Base-by-base conservation (phyloP, 176 grass and related monocot genomes). In the Ensete glaucum region DNA sequence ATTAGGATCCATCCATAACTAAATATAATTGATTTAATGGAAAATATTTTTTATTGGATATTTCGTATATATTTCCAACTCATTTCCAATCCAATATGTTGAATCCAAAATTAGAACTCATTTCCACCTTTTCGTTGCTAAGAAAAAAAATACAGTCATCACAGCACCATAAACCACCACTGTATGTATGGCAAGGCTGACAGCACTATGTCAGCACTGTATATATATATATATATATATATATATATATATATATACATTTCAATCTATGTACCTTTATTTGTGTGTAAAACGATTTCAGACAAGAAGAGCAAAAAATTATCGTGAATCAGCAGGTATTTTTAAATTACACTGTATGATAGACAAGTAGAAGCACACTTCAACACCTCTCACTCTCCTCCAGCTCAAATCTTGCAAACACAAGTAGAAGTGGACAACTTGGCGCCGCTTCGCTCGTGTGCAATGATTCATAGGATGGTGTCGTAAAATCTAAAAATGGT, bases 401-500 rank as follows among this genome's bases (percentile, higher is more conserved):
- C 8, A 64, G 22, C 62, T 64, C 2, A 64, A 64, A 25, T 19
- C 22, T 27, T 66, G 24, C 20, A 66, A 24, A 66, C 24, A 60
- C 14, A 60, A 60, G 17, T n/a, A 60, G 17, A 20, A 60, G 57
- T 60, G 57, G 57, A 60, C 21, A 3, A 17, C 57, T 60, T 9
- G 57, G 4, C 1, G 1, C n/a, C 57, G 17, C 57, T 60, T 60
- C 57, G 0, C 3, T 17, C 19, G 14, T 68, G 7, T 27, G 22
- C 64, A 27, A 15, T 25, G 14, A 48, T 15, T 4, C 65, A 20
- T 71, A 9, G 0, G 20, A 17, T 7, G 20, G 27, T 19, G 60
- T n/a, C 2, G 23, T n/a, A 14, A 8, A 20, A 52, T 68, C 15
- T 55, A 71, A 10, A 1, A 74, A 79, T 91, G 82, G 21, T 62